Evolutionary conservation across 371 early-diverging fungal genomes (phyloP), one percentile per base, ranked within the genome.

Genomic region (Amoeboaphelidium protococcarum): DNA sequence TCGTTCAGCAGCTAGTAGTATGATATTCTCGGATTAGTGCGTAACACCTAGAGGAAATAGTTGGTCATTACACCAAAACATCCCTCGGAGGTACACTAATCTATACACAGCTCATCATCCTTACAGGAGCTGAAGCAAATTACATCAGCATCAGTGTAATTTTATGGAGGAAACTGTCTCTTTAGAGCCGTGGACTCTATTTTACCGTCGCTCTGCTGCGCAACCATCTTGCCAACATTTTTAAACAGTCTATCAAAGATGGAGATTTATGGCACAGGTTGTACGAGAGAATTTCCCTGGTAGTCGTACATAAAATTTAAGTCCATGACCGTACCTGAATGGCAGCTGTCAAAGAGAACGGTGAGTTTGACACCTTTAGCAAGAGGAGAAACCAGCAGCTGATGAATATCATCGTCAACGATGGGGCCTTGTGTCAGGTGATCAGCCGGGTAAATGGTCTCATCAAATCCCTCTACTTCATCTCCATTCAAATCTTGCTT

Each of bases 391-490:
- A 48, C 48, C 13, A 46, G 22, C 20, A 21, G 10, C 23, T 20
- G 13, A 40, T 48, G 6, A 2, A 52, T 25, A 13, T 42, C 48
- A 46, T 52, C 48, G 37, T 52, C 52, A 45, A 25, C 1, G 13
- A 52, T 26, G 2, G 22, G 4, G 13, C 47, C 47, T 19, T 16
- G 13, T 6, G 16, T 47, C 0, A 19, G 2, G 25, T 41, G 41
- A 47, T 47, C 47, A 27, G 27, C 20, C 19, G 53, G 50, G 12
- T 25, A 40, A 23, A 53, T 42, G 24, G 45, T 27, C 40, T 53
- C 53, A 44, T 53, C 53, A 13, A 25, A 31, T 16, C 53, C 53
- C 25, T 53, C 53, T 19, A 46, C 22, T 40, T 53, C 53, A 47
- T 50, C 50, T 13, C 50, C 50, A 26, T 46, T 26, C 21, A 2